These are phyloP conservation scores for Chenopodium berlandieri DNA, from an alignment of 148 eudicot genomes.

Conservation along the genomic window DNA sequence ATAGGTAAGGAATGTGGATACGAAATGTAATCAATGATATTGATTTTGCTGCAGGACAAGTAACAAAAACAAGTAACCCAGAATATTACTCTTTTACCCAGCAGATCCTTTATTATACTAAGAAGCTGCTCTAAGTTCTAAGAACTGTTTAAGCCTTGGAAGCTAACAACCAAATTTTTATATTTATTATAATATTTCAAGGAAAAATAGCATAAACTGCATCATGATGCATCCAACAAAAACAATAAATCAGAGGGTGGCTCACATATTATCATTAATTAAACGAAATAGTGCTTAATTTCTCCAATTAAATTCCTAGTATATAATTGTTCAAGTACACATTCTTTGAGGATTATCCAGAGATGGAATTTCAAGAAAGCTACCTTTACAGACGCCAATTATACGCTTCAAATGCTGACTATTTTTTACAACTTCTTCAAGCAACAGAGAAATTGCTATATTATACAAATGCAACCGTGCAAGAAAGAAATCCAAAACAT, in stretches of 20 bases:
- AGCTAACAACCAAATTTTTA: too few species aligned
- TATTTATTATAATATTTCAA: too few species aligned
- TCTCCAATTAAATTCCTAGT: not conserved
- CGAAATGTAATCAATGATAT: too few species aligned
- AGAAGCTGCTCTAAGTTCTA: too few species aligned
- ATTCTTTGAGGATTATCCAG: not conserved
- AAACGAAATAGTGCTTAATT: not conserved
- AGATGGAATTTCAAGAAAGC: not conserved
- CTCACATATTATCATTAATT: not conserved
- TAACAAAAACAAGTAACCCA: too few species aligned
- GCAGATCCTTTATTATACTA: too few species aligned
- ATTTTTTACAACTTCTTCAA: constrained; percentile 70
- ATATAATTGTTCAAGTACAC: not conserved
- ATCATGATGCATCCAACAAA: too few species aligned
- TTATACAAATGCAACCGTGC: not conserved
- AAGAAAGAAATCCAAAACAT: constrained; percentile 8
- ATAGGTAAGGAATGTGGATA: too few species aligned
- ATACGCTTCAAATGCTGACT: constrained; percentile 65
- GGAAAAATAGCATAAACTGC: not conserved
- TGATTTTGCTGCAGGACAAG: too few species aligned
- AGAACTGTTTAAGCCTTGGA: too few species aligned
- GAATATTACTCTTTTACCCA: too few species aligned
- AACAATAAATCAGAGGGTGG: not conserved
- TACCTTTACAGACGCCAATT: constrained; percentile 91
- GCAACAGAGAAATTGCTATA: constrained; percentile 28